Evolutionary conservation across 164 flowering plant species (phyloP), one percentile per base, ranked within the genome.

Genomic region (Malania oleifera): DNA sequence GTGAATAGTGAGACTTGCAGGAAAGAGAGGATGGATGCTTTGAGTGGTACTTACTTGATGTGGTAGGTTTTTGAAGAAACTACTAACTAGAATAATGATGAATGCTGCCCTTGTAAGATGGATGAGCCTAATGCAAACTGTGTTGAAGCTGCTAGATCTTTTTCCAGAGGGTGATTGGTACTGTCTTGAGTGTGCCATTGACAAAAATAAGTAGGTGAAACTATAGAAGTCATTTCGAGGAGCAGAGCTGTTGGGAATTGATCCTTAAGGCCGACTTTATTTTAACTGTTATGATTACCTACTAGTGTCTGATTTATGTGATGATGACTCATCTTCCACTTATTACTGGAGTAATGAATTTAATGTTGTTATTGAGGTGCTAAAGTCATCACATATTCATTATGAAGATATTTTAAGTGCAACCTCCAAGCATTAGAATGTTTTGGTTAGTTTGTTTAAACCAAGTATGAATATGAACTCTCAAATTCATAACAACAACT

Each of bases 151-250:
- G 67, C 76, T 24, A 76, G 83, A 73, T 66, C 77, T 73, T 66
- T 77, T 95, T 77, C 96, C 98, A 18, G 95, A 91, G 61, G 99
- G 99, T 60, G 90, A 87, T 9, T 95, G 98, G 99, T 91, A 70
- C 56, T 95, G 99, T 72, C 91, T 95, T 25, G 98, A 91, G 69
- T 91, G 99, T 70, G 61, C 61, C 12, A 70, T 85, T 52, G 77
- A 79, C 57, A 82, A 73, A 60, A 49, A 59, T 57, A 75, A 77
- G 39, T 70, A 75, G 79, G 59, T 70, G 67, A 89, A 77, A 67
- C 58, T 70, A 23, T 67, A 56, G 22, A 83, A 71, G 43, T 73
- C 77, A 49, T 68, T 82, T 60, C 82, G 89, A 55, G 97, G 96
- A 64, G 96, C 91, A 57, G 90, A 85, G 56, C 57, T 80, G 13